Evolutionary conservation across 352 stramenopile species (phyloP).

Genomic region (Globisporangium ultimum): DNA sequence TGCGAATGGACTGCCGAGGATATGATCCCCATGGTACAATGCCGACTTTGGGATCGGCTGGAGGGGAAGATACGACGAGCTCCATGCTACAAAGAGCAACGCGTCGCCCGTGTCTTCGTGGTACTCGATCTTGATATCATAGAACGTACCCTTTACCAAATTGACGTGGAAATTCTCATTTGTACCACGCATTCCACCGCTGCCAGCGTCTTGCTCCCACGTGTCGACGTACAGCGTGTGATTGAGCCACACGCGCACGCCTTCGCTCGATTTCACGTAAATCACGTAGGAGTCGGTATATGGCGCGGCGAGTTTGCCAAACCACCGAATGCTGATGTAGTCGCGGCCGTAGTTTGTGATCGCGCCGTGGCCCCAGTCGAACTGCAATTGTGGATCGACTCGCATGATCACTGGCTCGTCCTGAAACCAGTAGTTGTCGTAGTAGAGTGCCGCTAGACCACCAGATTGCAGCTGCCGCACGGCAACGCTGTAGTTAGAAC

Average conservation of each 20-base stretch:
- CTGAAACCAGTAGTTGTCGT: constrained; percentile 96
- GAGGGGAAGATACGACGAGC: constrained; percentile 86
- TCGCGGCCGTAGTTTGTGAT: constrained; percentile 94
- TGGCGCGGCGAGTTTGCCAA: constrained; percentile 88
- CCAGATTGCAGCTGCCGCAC: constrained; percentile 91
- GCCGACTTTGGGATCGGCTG: constrained; percentile 75
- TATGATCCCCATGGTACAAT: constrained; percentile 90
- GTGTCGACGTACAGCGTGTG: constrained; percentile 91
- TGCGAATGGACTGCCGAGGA: constrained; percentile 91
- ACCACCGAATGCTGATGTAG: constrained; percentile 94
- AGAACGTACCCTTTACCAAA: constrained; percentile 72
- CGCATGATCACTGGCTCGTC: constrained; percentile 84
- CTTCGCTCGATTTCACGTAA: constrained; percentile 91
- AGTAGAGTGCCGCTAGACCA: constrained; percentile 91
- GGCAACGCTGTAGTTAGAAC: constrained; percentile 82
- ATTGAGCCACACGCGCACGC: constrained; percentile 91
- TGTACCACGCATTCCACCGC: constrained; percentile 23
- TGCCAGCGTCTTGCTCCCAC: constrained; percentile 51
- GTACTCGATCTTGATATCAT: constrained; percentile 95
- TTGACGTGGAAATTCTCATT: constrained; percentile 64
- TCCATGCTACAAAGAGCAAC: constrained; percentile 88
- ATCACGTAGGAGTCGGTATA: constrained; percentile 90
- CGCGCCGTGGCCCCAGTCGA: constrained; percentile 87
- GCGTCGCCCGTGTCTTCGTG: constrained; percentile 91
- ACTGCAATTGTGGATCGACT: constrained; percentile 84